Evolutionary conservation across 345 rosid genomes (phyloP), one percentile per base, ranked within the genome.

Genomic region (Hevea brasiliensis): DNA sequence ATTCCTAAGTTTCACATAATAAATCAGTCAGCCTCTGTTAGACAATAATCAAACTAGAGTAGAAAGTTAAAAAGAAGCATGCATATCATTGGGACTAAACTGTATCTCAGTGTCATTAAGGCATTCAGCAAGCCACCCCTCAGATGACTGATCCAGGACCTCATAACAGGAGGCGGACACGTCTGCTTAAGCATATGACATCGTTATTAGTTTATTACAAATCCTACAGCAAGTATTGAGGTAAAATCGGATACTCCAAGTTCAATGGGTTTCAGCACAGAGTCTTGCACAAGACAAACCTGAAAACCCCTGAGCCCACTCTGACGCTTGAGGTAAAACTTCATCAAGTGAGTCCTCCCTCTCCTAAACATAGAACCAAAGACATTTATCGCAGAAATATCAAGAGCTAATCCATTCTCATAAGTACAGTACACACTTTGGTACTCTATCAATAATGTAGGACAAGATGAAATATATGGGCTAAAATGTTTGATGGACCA

Each of bases 81-180:
- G 90, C 97, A 89, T 83, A 72, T 88, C 85, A 84, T 84, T 84
- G 61, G 89, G 81, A 62, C 86, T 67, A 42, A 54, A 72, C 67
- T 79, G 80, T 81, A 84, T 85, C 60, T 90, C 96, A 3, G 83
- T 20, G 67, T 90, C 92, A 67, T 88, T 92, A 70, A 94, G 70
- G 85, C 88, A 94, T 53, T 89, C 86, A 65, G 90, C 84, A 53
- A 87, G 81, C 97, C 96, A 92, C 50, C 83, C 80, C 74, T 90
- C 97, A 76, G 87, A 82, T 50, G 87, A 77, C 48, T 81, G 86
- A 83, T 90, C 96, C 40, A 86, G 72, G 59, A 76, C 78, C 32
- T 88, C 91, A 21, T 79, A 88, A 79, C 87, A 67, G 8, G 89
- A 78, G 67, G 87, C 88, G 69, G 91, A 81, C 1, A 77, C 74